phyloP scores from a whole-genome alignment of 768 basidiomycete genomes.

The Mycena indigotica region DNA sequence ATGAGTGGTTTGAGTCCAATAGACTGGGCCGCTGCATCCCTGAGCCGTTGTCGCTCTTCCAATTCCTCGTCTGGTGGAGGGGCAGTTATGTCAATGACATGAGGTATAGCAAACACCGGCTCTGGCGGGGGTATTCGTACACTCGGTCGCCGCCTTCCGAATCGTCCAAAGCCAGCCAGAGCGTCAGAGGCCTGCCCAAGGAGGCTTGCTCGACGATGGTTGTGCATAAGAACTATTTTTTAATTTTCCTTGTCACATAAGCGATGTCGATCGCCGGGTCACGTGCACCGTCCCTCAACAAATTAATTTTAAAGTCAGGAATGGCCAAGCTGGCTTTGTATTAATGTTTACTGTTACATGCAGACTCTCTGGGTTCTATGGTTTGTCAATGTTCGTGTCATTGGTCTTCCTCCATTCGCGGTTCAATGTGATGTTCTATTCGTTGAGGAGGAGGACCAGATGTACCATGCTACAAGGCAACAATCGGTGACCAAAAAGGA shows the following conservation, averaged over 20 bases:
- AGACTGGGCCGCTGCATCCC: conserved; percentile 75
- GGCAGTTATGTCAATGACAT: conserved; percentile 73
- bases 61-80: conserved; percentile 59
- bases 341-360: too few species aligned
- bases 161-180: conserved; percentile 2
- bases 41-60: conserved; percentile 73
- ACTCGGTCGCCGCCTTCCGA: conserved; percentile 2
- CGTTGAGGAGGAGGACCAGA: conserved; percentile 9
- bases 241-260: not conserved
- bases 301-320: too few species aligned
- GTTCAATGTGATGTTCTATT: conserved; percentile 20
- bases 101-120: conserved; percentile 50
- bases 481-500: not conserved
- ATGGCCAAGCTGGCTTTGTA: too few species aligned
- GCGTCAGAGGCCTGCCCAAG: conserved; percentile 14
- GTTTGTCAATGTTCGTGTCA: too few species aligned
- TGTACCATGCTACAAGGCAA: conserved; percentile 9
- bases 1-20: conserved; percentile 66
- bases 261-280: not conserved
- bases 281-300: not conserved
- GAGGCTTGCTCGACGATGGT: conserved; percentile 11
- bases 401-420: conserved; percentile 18
- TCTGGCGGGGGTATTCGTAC: conserved; percentile 7
- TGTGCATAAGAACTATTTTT: not conserved
- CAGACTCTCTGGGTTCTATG: too few species aligned